Conservation (phyloP, 441 rosid species). For the Syzygium syzygioides region DNA sequence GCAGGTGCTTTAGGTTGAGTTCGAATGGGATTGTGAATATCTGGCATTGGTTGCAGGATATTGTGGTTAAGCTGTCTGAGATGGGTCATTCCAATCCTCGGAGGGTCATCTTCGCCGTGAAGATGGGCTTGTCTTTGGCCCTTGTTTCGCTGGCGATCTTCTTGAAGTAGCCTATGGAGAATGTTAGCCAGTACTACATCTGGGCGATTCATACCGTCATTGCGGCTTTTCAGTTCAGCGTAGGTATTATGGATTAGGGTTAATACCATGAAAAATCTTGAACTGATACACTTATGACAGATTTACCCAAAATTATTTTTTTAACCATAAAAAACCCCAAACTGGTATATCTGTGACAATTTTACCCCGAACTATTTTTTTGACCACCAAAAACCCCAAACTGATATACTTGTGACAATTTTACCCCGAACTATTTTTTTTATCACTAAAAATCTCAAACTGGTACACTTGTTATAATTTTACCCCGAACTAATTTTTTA, state of each 20-base stretch:
- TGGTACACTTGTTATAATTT: too few relatives aligned
- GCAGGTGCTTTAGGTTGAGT: constrained; percentile 35
- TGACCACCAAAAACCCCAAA: too few relatives aligned
- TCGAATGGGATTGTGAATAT: constrained; percentile 36
- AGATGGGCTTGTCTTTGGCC: constrained; percentile 77
- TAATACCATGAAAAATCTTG: too few relatives aligned
- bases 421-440: too few relatives aligned
- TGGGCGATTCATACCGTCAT: constrained; percentile 90
- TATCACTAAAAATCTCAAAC: too few relatives aligned
- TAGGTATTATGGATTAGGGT: constrained; percentile 47
- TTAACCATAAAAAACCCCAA: too few relatives aligned
- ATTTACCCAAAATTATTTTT: too few relatives aligned
- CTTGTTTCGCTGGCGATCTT: constrained; percentile 55
- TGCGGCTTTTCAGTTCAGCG: constrained; percentile 77
- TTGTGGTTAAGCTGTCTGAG: constrained; percentile 31
- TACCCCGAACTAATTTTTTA: too few relatives aligned
- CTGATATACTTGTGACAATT: too few relatives aligned
- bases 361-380: too few relatives aligned
- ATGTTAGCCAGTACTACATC: constrained; percentile 58
- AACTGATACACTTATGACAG: too few relatives aligned
- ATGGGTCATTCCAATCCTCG: constrained; percentile 83
- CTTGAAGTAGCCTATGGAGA: constrained; percentile 47
- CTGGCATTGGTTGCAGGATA: constrained; percentile 24
- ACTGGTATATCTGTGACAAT: too few relatives aligned
- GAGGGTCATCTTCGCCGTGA: constrained; percentile 49